These are phyloP conservation scores for Clitocybe nebularis DNA, from an alignment of 1,284 basidiomycete species.

Conservation along the genomic window DNA sequence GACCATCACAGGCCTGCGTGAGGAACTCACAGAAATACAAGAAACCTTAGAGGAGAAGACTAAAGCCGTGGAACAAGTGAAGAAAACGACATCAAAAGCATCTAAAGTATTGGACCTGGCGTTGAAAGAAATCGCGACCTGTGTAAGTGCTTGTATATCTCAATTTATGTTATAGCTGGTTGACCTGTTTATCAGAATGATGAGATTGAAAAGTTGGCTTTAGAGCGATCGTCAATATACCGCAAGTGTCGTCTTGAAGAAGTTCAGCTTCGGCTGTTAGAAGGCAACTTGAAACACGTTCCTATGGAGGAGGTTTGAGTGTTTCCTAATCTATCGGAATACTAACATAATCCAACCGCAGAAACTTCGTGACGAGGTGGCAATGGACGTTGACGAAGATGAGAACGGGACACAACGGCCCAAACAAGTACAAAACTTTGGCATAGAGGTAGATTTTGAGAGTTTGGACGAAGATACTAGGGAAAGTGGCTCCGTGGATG, in stretches of 20 bases:
- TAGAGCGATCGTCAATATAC: slow-evolving; percentile 86
- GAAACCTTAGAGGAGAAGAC: slow-evolving; percentile 66
- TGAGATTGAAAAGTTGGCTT: slow-evolving; percentile 85
- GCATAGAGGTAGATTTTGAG: slow-evolving; percentile 88
- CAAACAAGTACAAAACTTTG: slow-evolving; percentile 76
- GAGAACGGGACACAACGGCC: slow-evolving; percentile 74
- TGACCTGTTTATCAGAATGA: slow-evolving; percentile 62
- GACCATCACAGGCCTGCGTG: slow-evolving; percentile 54
- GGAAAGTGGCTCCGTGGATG: slow-evolving; percentile 68
- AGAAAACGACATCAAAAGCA: slow-evolving; percentile 68
- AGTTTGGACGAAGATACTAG: slow-evolving; percentile 81
- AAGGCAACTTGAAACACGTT: slow-evolving; percentile 81
- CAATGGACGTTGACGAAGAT: slow-evolving; percentile 88
- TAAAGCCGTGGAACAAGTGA: slow-evolving; percentile 71
- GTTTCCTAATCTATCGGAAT: neutral
- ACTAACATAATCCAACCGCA: no score
- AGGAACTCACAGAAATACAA: slow-evolving; percentile 60
- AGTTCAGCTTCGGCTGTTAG: slow-evolving; percentile 75
- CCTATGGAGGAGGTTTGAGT: slow-evolving; percentile 86
- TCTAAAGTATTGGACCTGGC: slow-evolving; percentile 79
- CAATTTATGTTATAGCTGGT: neutral
- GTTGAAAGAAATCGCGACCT: slow-evolving; percentile 84
- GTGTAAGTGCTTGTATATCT: slow-evolving; percentile 39
- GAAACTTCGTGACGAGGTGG: slow-evolving; percentile 80
- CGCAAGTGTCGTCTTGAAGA: slow-evolving; percentile 93